A percentile compares a stretch with the other conserved stretches of the same genome.
phyloP scores from a whole-genome alignment of 208 protist species.

The Trypanosomatidae sp. region DNA sequence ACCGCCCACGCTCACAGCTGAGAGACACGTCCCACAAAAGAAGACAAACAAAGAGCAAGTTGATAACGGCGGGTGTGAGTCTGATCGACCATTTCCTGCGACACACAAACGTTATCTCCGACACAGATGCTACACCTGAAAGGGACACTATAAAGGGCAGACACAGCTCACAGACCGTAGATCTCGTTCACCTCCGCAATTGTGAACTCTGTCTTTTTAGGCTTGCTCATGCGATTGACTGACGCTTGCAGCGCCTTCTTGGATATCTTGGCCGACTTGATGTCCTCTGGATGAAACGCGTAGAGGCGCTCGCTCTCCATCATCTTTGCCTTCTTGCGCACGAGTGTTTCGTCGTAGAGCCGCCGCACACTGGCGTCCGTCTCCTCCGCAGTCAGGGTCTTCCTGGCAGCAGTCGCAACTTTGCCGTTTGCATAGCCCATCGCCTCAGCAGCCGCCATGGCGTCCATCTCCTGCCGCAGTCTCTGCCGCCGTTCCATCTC shows the following conservation, averaged over 20 bases:
- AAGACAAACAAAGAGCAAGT: not conserved
- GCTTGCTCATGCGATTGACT: conserved; percentile 59
- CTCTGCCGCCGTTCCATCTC: conserved; percentile 64
- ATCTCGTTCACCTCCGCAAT: conserved; percentile 85
- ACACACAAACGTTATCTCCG: not conserved
- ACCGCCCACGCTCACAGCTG: not conserved
- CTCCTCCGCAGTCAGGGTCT: conserved; percentile 30
- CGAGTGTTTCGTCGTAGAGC: conserved; percentile 73
- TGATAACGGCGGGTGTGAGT: not conserved
- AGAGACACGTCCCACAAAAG: not conserved
- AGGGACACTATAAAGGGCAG: not conserved
- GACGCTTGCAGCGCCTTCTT: conserved; percentile 63
- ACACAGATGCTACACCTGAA: not conserved
- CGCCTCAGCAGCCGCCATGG: conserved; percentile 10
- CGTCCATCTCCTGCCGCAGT: conserved; percentile 44
- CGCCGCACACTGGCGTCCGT: conserved; percentile 52
- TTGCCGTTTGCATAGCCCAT: conserved; percentile 3
- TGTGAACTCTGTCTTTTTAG: conserved; percentile 81
- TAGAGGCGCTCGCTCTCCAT: conserved; percentile 64
- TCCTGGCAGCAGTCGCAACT: not conserved
- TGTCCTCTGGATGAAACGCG: conserved; percentile 42
- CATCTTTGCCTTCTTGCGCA: conserved; percentile 54
- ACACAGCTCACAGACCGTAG: conserved; percentile 54
- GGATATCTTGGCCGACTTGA: conserved; percentile 45
- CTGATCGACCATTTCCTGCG: not conserved